Evolutionary conservation across 225 moss, liverwort and hornwort genomes (phyloP), one percentile per base, ranked within the genome.

Genomic region (Asterella californica): DNA sequence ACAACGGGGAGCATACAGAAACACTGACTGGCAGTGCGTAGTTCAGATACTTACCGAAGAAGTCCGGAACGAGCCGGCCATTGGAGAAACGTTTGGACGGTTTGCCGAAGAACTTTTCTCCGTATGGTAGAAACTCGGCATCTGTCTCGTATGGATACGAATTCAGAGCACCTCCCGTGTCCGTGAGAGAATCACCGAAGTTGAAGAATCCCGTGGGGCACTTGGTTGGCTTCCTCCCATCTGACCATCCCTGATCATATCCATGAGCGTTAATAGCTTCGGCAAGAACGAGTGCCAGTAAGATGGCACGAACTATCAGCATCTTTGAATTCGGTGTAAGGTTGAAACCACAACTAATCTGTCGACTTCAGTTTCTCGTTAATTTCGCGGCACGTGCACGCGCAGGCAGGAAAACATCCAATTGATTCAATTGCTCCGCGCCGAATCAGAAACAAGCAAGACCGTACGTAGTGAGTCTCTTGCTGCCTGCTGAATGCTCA

Each of bases 171-270:
- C 27, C 60, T 45, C 82, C 82, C 9, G 82, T 82, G 53, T 82
- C 82, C 5, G 82, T 61, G 15, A 78, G 77, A 15, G 77, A 82
- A 29, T 82, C 82, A 53, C 82, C 82, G 22, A 82, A 82, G 25
- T 82, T 82, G 19, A 77, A 77, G 17, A 82, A 77, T 21, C 61
- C 72, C 9, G 60, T 77, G 5, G 78, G 82, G 18, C 82, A 82
- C 12, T 33, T 36, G 33, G 65, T 30, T 12, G 65, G 65, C 17
- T 65, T 10, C 65, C 15, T 32, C 0, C 15, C 15, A 30, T 60
- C 59, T 42, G 42, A 42, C 42, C 42, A 42, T 42, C 7, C 42
- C 42, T 42, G 42, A 42, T 42, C 42, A 42, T 42, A 42, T n/a
- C n/a, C n/a, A n/a, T n/a, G n/a, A 42, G 42, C 42, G 4, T 42